Percentiles rank a stretch among this genome's conserved stretches.
Evolutionary conservation across 176 grass and related monocot genomes (phyloP).

Genomic region (Phragmites australis): DNA sequence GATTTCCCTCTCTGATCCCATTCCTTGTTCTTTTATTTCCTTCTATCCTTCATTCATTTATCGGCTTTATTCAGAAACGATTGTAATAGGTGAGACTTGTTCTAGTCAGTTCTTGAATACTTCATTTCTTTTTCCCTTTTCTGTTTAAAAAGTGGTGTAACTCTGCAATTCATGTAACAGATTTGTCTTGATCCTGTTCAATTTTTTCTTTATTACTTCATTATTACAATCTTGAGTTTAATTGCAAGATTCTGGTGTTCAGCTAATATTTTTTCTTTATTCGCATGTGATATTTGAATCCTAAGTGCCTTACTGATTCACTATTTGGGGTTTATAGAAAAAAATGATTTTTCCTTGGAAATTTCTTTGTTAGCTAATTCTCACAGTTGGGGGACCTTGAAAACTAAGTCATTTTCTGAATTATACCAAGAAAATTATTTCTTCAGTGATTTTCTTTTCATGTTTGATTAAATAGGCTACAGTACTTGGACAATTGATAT

Average conservation of each 20-base stretch:
- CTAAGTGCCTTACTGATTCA: neutral
- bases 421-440: neutral
- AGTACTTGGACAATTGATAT: neutral
- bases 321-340: neutral
- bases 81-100: conserved; percentile 10
- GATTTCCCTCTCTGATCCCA: neutral
- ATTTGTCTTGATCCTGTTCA: neutral
- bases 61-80: neutral
- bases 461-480: conserved; percentile 10
- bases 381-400: neutral
- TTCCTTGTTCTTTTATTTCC: conserved; percentile 13
- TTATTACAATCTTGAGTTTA: conserved; percentile 27
- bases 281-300: neutral
- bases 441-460: neutral
- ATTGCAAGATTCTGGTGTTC: neutral
- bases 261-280: conserved; percentile 10
- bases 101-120: neutral
- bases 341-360: neutral
- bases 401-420: conserved; percentile 14
- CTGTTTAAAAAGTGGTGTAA: neutral
- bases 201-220: conserved; percentile 9
- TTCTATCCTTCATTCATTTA: neutral
- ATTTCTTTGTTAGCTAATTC: neutral
- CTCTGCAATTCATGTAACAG: conserved; percentile 18
- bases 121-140: neutral